These are phyloP conservation scores for Mortierella sp. DNA, from an alignment of 371 early-diverging fungal species.

Conservation along the genomic window DNA sequence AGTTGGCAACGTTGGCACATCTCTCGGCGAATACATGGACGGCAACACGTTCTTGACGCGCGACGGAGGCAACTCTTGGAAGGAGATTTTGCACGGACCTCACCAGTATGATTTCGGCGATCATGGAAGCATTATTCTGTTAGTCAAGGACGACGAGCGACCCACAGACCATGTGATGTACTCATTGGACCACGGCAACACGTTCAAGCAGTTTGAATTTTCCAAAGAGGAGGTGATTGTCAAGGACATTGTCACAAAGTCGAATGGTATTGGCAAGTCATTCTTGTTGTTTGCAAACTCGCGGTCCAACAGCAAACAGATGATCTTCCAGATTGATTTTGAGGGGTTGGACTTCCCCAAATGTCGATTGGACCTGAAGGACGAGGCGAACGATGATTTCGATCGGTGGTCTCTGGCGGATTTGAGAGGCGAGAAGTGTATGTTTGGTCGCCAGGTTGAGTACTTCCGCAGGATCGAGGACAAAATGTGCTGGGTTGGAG, in stretches of 20 bases:
- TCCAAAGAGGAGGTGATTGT: constrained; percentile 67
- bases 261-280: constrained; percentile 79
- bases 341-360: constrained; percentile 40
- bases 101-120: constrained; percentile 91
- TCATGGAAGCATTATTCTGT: constrained; percentile 82
- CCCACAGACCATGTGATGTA: constrained; percentile 82
- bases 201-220: constrained; percentile 73
- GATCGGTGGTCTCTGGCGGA: constrained; percentile 82
- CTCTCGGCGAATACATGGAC: constrained; percentile 74
- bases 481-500: constrained; percentile 84
- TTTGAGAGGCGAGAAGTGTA: constrained; percentile 68
- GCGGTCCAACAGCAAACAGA: constrained; percentile 58
- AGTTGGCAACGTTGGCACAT: constrained; percentile 91
- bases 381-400: constrained; percentile 76
- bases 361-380: constrained; percentile 59
- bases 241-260: constrained; percentile 78
- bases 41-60: constrained; percentile 90
- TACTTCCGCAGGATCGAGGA: constrained; percentile 87
- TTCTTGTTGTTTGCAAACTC: constrained; percentile 78
- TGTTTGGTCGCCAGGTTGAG: constrained; percentile 81
- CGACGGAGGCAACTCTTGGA: constrained; percentile 88
- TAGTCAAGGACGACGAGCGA: constrained; percentile 81
- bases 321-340: constrained; percentile 85
- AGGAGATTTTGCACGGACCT: constrained; percentile 78
- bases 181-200: constrained; percentile 73